These are phyloP conservation scores for Scheffersomyces lignosus DNA, from an alignment of 805 yeast genomes.

Conservation along the genomic window DNA sequence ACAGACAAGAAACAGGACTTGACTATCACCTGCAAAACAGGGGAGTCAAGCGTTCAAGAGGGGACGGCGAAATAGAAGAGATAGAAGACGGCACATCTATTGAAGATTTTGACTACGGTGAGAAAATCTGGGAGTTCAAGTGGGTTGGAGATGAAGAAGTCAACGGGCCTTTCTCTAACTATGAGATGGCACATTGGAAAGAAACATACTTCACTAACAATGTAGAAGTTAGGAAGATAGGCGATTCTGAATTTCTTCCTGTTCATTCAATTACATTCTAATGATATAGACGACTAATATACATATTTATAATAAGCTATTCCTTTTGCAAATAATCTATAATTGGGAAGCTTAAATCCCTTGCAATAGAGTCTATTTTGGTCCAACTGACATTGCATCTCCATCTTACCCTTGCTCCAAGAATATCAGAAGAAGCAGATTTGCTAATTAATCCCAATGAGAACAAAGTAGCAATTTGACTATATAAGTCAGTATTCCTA, in stretches of 20 bases:
- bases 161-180: conserved; percentile 50
- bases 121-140: conserved; percentile 47
- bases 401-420: conserved; percentile 75
- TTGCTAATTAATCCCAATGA: conserved; percentile 51
- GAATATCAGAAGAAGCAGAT: conserved; percentile 48
- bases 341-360: conserved; percentile 65
- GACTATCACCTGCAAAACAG: conserved; percentile 16
- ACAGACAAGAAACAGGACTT: conserved; percentile 43
- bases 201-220: conserved; percentile 46
- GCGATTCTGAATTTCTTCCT: conserved; percentile 22
- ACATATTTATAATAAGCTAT: background rate
- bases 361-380: conserved; percentile 57
- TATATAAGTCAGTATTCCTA: conserved; percentile 48
- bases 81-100: conserved; percentile 6
- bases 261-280: conserved; percentile 16
- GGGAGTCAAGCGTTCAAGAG: conserved; percentile 20
- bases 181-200: conserved; percentile 59
- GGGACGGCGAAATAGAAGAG: conserved; percentile 15
- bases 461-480: conserved; percentile 59
- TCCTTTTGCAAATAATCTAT: conserved; percentile 55
- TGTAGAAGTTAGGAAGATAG: conserved; percentile 41
- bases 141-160: conserved; percentile 46
- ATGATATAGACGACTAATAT: background rate
- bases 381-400: conserved; percentile 73
- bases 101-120: conserved; percentile 25